Conservation (phyloP, 2,329 filamentous ascomycete genomes). For the Penicillium sp. region DNA sequence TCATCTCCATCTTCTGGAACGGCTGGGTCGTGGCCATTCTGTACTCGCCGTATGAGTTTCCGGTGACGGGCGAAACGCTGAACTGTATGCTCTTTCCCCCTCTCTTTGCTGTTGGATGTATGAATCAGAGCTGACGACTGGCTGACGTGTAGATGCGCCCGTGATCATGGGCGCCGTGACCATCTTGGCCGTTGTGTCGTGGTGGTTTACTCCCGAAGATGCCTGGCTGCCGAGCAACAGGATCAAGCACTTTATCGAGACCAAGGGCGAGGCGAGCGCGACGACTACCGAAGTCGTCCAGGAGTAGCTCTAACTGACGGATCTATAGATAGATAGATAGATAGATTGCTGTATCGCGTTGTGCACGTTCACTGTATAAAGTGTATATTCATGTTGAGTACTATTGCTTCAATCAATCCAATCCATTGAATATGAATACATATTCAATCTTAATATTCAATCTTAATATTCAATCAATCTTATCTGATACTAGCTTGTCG, state of each 20-base stretch:
- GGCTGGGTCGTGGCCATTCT: constrained; percentile 49
- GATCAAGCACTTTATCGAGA: constrained; percentile 43
- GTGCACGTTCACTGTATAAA: neutral
- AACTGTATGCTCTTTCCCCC: constrained; percentile 35
- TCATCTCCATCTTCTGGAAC: constrained; percentile 49
- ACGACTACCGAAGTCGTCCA: constrained; percentile 8
- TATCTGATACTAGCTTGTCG: too few relatives aligned
- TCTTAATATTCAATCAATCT: too few relatives aligned
- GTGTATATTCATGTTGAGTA: too few relatives aligned
- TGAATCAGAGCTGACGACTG: constrained; percentile 21
- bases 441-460: too few relatives aligned
- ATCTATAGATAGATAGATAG: neutral
- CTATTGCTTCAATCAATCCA: too few relatives aligned
- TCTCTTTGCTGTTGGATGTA: neutral
- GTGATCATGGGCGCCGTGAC: constrained; percentile 51
- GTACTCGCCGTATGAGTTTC: constrained; percentile 46
- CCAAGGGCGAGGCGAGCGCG: constrained; percentile 24
- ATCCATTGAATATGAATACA: too few relatives aligned
- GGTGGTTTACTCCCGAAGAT: constrained; percentile 47
- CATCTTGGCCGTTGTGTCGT: constrained; percentile 46
- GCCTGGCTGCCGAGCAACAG: constrained; percentile 45
- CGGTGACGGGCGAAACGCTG: constrained; percentile 40
- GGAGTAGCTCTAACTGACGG: neutral
- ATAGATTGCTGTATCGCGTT: neutral
- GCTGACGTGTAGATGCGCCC: constrained; percentile 38